Percentiles rank a stretch among this genome's conserved stretches.
phyloP scores from a whole-genome alignment of 1,139 yeast species.

The Kodamaea anthophila region DNA sequence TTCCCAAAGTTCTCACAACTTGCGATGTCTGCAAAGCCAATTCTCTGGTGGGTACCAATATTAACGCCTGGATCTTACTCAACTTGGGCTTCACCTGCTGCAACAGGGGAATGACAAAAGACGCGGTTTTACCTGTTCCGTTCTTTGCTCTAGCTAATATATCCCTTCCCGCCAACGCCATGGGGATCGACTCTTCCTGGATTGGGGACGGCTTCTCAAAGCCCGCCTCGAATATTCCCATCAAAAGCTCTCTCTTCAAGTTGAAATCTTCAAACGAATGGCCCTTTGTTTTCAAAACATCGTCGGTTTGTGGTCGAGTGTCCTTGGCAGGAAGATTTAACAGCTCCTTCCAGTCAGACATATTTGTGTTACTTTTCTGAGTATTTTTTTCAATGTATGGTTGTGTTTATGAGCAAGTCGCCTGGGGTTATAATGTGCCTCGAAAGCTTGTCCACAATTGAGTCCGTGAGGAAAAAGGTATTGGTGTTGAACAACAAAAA shows the following conservation, averaged over 20 bases:
- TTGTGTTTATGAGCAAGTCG: neutral
- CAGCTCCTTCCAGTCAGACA: slow-evolving; percentile 57
- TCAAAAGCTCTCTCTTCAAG: slow-evolving; percentile 83
- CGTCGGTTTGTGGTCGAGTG: slow-evolving; percentile 92
- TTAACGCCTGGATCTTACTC: slow-evolving; percentile 81
- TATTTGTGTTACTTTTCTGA: slow-evolving; percentile 1
- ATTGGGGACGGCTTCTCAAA: slow-evolving; percentile 98
- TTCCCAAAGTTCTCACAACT: slow-evolving; percentile 94
- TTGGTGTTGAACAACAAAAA: slow-evolving; percentile 3
- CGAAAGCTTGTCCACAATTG: neutral
- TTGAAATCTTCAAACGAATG: slow-evolving; percentile 88
- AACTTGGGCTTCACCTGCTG: slow-evolving; percentile 80
- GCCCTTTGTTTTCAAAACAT: slow-evolving; percentile 88
- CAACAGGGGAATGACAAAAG: slow-evolving; percentile 83
- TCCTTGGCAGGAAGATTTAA: slow-evolving; percentile 80
- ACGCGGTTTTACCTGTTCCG: slow-evolving; percentile 98
- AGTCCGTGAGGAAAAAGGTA: no score
- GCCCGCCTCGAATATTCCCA: slow-evolving; percentile 99
- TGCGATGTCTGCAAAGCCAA: slow-evolving; percentile 96
- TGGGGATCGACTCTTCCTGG: slow-evolving; percentile 96
- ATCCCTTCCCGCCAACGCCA: slow-evolving; percentile 93
- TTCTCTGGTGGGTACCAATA: slow-evolving; percentile 91
- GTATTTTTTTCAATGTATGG: slow-evolving; percentile 1
- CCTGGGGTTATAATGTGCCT: neutral
- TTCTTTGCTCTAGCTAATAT: slow-evolving; percentile 96